A percentile compares a stretch with the other conserved stretches of the same genome.
Evolutionary conservation across 768 basidiomycete genomes (phyloP).

Genomic region (Lactarius pseudohatsudake): DNA sequence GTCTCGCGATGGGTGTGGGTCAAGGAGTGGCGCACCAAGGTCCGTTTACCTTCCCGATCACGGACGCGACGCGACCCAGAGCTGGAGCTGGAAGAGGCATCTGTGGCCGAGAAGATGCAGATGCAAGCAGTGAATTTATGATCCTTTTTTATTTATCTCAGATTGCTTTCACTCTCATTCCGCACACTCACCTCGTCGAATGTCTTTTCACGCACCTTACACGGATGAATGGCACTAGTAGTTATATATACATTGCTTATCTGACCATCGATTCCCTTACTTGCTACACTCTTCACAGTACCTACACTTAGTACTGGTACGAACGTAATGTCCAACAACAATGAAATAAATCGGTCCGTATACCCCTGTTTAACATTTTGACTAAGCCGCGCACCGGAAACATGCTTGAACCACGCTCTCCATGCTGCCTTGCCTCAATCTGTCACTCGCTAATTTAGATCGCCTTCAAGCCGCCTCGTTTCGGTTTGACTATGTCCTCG

Average conservation of each 20-base stretch:
- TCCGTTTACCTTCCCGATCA: conserved; percentile 54
- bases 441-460: conserved; percentile 8
- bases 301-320: conserved; percentile 4
- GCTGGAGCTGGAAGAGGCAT: conserved; percentile 19
- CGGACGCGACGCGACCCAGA: conserved; percentile 38
- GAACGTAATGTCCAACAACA: neutral
- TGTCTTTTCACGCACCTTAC: conserved; percentile 16
- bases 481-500: conserved; percentile 19
- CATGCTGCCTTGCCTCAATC: conserved; percentile 3
- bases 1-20: conserved; percentile 59
- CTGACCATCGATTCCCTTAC: conserved; percentile 26
- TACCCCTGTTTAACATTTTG: conserved; percentile 17
- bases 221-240: conserved; percentile 22
- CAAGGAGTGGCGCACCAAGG: conserved; percentile 64
- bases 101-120: conserved; percentile 19
- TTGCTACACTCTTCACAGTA: conserved; percentile 19
- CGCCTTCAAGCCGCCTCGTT: conserved; percentile 11
- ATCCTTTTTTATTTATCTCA: conserved; percentile 20
- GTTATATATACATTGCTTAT: conserved; percentile 26
- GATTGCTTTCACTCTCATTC: conserved; percentile 19
- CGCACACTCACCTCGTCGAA: conserved; percentile 17
- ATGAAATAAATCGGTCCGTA: conserved; percentile 4
- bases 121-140: conserved; percentile 15
- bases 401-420: conserved; percentile 22
- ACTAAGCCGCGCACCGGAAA: conserved; percentile 15